Evolutionary conservation across 1,284 basidiomycete genomes (phyloP), one percentile per base, ranked within the genome.

Genomic region (Waitea zeae): DNA sequence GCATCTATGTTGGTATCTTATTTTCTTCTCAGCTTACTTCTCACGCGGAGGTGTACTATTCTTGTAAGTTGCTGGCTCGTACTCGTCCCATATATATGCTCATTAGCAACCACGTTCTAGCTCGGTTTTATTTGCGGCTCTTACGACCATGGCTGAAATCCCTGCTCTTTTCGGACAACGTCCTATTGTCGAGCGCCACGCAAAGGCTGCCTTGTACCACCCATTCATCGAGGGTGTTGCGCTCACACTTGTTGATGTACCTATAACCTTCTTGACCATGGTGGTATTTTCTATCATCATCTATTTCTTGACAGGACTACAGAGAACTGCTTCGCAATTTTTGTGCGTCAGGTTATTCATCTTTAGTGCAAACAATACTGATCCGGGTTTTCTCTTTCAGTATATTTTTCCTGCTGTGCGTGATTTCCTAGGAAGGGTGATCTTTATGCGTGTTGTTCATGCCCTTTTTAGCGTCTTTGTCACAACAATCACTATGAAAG

Each of bases 31-130:
- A 1, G 75, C 72, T 11, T 81, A 72, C 51, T 92, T 80, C 60
- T 76, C 78, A 12, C 70, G 86, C 14, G 84, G 84, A 3, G 87
- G 86, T 56, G 58, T 76, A 15, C 51, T 80, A 5, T 80, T 76
- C 58, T 79, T 78, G n/a, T n/a, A n/a, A n/a, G n/a, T n/a, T 71
- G 75, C 39, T 24, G 65, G 51, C 17, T 4, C 12, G 7, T n/a
- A n/a, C 20, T 5, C 33, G 26, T 33, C 20, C 4, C 6, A 12
- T 22, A 4, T 12, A 5, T 33, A 9, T 15, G 36, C 3, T 31
- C 5, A 12, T 22, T 27, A 2, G 33, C 1, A 22, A 35, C 9
- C 13, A n/a, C n/a, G n/a, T 28, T 70, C 67, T n/a, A n/a, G n/a
- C 38, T 51, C 70, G 1, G 50, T 73, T 6, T 58, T 75, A 6